Conservation (phyloP, 2,329 filamentous ascomycete genomes). For the Neonectria hederae region DNA sequence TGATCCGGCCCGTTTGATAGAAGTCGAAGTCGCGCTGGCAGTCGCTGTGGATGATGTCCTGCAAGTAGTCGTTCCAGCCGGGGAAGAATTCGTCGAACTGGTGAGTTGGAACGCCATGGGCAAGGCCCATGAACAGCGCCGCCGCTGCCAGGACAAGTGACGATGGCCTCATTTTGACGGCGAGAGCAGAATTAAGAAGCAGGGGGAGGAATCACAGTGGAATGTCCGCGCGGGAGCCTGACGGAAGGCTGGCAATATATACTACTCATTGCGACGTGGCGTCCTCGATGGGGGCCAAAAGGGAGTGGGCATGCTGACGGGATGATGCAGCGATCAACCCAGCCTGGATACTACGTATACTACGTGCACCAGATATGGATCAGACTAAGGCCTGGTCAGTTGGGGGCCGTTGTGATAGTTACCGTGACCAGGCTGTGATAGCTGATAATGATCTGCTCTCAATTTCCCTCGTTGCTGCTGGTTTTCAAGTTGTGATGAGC, state of each 20-base stretch:
- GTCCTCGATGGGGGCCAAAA: not conserved
- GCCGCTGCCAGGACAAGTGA: not conserved
- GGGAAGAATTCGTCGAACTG: conserved; percentile 30
- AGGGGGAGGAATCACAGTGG: no score
- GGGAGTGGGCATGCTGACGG: not conserved
- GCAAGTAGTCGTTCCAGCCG: conserved; percentile 24
- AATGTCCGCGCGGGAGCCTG: no score
- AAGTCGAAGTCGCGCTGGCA: not conserved
- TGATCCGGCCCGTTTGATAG: conserved; percentile 13
- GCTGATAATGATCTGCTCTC: not conserved
- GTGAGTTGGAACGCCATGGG: not conserved
- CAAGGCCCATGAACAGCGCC: not conserved
- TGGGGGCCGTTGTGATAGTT: not conserved
- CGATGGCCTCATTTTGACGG: not conserved
- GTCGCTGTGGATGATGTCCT: conserved; percentile 3
- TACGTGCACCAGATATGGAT: not conserved
- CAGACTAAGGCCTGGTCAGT: not conserved
- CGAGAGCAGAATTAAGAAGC: not conserved
- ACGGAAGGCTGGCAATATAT: not conserved
- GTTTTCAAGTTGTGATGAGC: not conserved
- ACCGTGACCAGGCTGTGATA: not conserved
- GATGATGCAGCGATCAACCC: not conserved
- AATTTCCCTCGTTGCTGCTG: not conserved
- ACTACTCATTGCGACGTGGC: not conserved
- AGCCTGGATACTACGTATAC: no score